Percentiles rank a stretch among this genome's conserved stretches.
Evolutionary conservation across 2,329 filamentous ascomycete genomes (phyloP).

Genomic region (Trichoderma sp.): DNA sequence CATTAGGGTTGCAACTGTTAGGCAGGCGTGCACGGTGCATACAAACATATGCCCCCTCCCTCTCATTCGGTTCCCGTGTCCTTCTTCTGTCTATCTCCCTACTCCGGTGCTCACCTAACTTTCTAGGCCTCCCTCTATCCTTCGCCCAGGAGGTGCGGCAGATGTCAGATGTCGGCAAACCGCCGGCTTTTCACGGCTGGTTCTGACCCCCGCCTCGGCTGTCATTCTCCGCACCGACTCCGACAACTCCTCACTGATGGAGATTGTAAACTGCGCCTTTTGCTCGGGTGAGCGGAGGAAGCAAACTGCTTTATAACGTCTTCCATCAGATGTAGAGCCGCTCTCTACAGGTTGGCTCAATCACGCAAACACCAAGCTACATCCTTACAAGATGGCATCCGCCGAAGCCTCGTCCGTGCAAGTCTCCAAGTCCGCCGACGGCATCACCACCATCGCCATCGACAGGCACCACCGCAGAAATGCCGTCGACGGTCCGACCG

Average conservation of each 20-base stretch:
- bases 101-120: too few relatives aligned
- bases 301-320: not conserved
- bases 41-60: too few relatives aligned
- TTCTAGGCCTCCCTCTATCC: too few relatives aligned
- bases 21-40: too few relatives aligned
- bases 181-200: constrained; percentile 14
- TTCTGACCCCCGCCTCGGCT: not conserved
- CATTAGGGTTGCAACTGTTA: too few relatives aligned
- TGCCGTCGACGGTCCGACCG: constrained; percentile 54
- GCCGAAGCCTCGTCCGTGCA: constrained; percentile 30
- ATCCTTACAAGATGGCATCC: constrained; percentile 1
- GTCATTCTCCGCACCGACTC: constrained; percentile 6
- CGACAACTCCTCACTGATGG: not conserved
- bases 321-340: not conserved
- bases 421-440: constrained; percentile 36
- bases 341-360: not conserved
- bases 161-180: not conserved
- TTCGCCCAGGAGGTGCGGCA: too few relatives aligned
- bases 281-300: constrained; percentile 14
- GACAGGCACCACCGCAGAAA: constrained; percentile 55
- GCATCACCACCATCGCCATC: constrained; percentile 59
- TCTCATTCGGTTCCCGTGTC: too few relatives aligned
- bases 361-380: not conserved
- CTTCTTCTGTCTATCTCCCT: too few relatives aligned
- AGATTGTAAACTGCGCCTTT: constrained; percentile 18